These are phyloP conservation scores for Calonectria multiphialidica DNA, from an alignment of 2,329 filamentous ascomycete species.

Conservation along the genomic window DNA sequence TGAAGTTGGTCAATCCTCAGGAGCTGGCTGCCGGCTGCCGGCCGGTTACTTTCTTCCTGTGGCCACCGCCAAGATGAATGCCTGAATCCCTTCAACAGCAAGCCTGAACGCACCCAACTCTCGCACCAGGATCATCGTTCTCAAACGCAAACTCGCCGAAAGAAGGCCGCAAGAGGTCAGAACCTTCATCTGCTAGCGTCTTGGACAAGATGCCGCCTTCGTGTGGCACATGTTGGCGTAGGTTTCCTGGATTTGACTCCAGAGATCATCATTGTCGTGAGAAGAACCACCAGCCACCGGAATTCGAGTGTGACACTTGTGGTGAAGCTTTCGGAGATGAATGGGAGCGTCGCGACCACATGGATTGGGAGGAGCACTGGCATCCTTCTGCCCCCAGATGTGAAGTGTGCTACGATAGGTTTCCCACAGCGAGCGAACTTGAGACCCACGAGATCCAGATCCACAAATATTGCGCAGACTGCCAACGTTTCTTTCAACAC, in stretches of 20 bases:
- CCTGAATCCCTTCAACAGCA: not conserved
- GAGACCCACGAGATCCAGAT: conserved; percentile 43
- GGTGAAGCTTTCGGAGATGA: conserved; percentile 37
- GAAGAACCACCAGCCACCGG: conserved; percentile 40
- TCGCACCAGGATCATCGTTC: not conserved
- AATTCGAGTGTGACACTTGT: conserved; percentile 47
- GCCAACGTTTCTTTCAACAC: conserved; percentile 47
- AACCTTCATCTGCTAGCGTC: not conserved
- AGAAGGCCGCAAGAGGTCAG: not conserved
- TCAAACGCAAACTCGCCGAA: not conserved
- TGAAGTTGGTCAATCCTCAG: not conserved
- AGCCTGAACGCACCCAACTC: not conserved
- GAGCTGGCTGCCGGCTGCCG: not conserved
- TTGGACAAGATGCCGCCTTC: conserved; percentile 25
- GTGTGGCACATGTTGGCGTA: conserved; percentile 45
- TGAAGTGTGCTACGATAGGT: conserved; percentile 34
- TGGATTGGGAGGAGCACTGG: conserved; percentile 46
- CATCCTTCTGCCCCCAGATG: conserved; percentile 36
- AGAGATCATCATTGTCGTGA: conserved; percentile 44
- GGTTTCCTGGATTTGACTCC: conserved; percentile 39
- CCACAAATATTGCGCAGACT: conserved; percentile 50
- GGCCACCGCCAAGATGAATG: not conserved
- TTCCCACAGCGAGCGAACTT: not conserved
- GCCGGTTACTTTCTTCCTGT: not conserved
- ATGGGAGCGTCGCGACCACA: conserved; percentile 43